phyloP scores from a whole-genome alignment of 2,329 filamentous ascomycete genomes.

The Curvularia sp. region DNA sequence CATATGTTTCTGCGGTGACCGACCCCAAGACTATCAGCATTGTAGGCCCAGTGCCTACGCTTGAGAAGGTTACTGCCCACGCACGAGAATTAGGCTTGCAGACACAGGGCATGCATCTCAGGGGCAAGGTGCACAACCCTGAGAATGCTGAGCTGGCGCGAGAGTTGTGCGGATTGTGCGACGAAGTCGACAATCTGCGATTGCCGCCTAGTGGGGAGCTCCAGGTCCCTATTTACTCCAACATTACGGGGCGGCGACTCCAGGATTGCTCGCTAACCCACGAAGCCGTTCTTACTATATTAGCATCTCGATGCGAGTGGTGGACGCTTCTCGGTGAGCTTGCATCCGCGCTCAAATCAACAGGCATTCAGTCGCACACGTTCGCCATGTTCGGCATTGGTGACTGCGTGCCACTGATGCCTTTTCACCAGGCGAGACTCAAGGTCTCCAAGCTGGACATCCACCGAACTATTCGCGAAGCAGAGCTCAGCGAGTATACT shows the following conservation, averaged over 20 bases:
- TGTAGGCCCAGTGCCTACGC: slow-evolving; percentile 22
- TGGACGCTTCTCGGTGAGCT: slow-evolving; percentile 26
- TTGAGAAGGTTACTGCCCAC: slow-evolving; percentile 17
- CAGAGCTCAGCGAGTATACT: slow-evolving; percentile 12
- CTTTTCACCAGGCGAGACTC: slow-evolving; percentile 22
- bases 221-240: slow-evolving; percentile 24
- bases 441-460: slow-evolving; percentile 21
- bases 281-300: slow-evolving; percentile 25
- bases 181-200: slow-evolving; percentile 15
- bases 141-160: slow-evolving; percentile 27
- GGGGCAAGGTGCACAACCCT: slow-evolving; percentile 34
- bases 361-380: slow-evolving; percentile 15
- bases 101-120: slow-evolving; percentile 25
- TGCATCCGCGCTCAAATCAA: slow-evolving; percentile 23
- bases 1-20: slow-evolving; percentile 32
- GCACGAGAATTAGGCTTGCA: slow-evolving; percentile 21
- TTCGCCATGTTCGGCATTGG: slow-evolving; percentile 33
- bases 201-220: slow-evolving; percentile 20
- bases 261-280: slow-evolving; percentile 14
- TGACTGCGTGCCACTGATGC: slow-evolving; percentile 27
- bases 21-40: slow-evolving; percentile 36
- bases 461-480: slow-evolving; percentile 10
- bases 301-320: slow-evolving; percentile 33
- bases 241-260: slow-evolving; percentile 18
- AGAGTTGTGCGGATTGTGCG: slow-evolving; percentile 17